Evolutionary conservation across 2,329 filamentous ascomycete genomes (phyloP), one percentile per base, ranked within the genome.

Genomic region (Penicillium occitanis): DNA sequence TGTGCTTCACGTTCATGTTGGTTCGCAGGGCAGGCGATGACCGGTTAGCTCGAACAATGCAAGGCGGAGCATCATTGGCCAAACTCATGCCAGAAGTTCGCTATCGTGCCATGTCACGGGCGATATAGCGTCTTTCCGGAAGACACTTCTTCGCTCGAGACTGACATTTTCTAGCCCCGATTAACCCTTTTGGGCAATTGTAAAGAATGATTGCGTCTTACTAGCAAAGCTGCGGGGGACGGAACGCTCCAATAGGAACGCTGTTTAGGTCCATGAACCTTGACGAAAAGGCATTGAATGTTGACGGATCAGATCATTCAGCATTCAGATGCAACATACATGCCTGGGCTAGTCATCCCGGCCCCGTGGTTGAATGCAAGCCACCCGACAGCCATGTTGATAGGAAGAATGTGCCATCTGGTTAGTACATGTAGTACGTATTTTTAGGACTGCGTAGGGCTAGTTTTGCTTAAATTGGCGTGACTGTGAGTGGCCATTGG

Each of bases 291-390:
- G 51, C 51, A 37, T 37, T 14, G 33, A 37, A 37, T 8, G 33
- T 6, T 57, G 19, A 37, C 30, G 6, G 53, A 40, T 25, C 53
- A 57, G 11, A 57, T 37, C 30, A 57, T 57, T 57, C 51, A 37
- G 28, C n/a, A 10, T 37, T 51, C 44, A 66, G 28, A 61, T 66
- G 64, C 64, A 61, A 66, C 48, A 37, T 62, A 57, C 64, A 37
- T 57, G 64, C 44, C 58, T 66, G 44, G 44, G 2, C 53, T 33
- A 40, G 60, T 28, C 64, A 30, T 66, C 48, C 64, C 64, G 64
- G 58, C 64, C 64, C 64, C 58, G 57, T 55, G 64, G 64, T 66
- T 62, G 48, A 62, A 53, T 62, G 60, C 60, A 62, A 62, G 60
- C 60, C 60, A 62, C 60, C 60, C 60, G 60, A 28, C 60, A 62